phyloP scores from a whole-genome alignment of 208 protist genomes.

The Lotmaria passim region DNA sequence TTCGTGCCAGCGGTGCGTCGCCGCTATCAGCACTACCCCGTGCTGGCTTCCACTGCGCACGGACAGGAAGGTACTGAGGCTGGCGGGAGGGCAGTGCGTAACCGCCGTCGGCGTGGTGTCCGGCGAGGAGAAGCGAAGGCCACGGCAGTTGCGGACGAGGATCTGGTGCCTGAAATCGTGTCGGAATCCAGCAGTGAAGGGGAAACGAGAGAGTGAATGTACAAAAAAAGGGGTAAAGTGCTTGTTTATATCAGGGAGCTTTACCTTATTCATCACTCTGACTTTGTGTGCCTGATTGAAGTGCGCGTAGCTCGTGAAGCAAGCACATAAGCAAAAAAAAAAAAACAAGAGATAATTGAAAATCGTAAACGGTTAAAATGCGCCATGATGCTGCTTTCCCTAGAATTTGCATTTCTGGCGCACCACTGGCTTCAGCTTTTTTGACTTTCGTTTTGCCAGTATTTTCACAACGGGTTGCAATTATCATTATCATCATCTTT shows the following conservation, averaged over 20 bases:
- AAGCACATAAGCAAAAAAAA: background rate
- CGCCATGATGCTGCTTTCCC: too few relatives aligned
- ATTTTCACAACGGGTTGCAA: too few relatives aligned
- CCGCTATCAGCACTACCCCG: background rate
- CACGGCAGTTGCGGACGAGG: too few relatives aligned
- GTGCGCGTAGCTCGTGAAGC: background rate
- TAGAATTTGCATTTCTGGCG: too few relatives aligned
- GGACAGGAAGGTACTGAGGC: background rate
- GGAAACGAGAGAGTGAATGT: background rate
- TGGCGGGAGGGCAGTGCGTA: background rate
- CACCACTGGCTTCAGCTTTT: too few relatives aligned
- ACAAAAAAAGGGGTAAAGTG: too few relatives aligned
- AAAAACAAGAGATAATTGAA: background rate
- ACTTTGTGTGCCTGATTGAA: too few relatives aligned
- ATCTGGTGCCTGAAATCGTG: background rate
- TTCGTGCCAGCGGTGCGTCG: slow-evolving; percentile 84
- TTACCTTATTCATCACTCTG: too few relatives aligned
- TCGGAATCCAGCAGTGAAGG: background rate
- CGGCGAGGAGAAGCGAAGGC: background rate
- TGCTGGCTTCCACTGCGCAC: slow-evolving; percentile 1
- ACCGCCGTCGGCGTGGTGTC: background rate
- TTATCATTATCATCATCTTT: too few relatives aligned
- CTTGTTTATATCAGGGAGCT: too few relatives aligned
- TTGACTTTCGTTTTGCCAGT: too few relatives aligned
- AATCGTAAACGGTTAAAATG: too few relatives aligned